phyloP scores from a whole-genome alignment of 2,329 filamentous ascomycete genomes.

The Microsporum audouinii region DNA sequence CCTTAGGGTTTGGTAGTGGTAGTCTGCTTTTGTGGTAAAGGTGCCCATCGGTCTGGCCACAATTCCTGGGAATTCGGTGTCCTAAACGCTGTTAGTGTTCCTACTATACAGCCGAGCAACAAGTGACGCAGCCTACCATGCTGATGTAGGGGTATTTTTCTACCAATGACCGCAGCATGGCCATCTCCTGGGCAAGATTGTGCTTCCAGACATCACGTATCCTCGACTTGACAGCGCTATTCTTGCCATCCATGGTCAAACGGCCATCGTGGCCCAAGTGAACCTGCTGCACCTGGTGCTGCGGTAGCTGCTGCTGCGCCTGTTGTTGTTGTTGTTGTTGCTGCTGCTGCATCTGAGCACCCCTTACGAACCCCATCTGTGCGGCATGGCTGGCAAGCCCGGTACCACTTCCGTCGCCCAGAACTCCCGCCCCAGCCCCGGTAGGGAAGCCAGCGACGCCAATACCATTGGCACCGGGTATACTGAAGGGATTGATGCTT shows the following conservation, averaged over 20 bases:
- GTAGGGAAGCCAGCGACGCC: conserved; percentile 47
- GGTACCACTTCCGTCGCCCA: conserved; percentile 43
- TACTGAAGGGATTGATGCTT: conserved; percentile 54
- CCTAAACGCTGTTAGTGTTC: conserved; percentile 42
- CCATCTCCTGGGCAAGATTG: conserved; percentile 87
- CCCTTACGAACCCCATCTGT: conserved; percentile 75
- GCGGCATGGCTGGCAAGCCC: conserved; percentile 79
- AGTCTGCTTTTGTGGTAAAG: conserved; percentile 90
- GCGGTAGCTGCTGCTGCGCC: conserved; percentile 40
- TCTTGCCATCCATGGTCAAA: conserved; percentile 44
- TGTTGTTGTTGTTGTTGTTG: conserved; percentile 45
- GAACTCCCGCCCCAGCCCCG: conserved; percentile 40
- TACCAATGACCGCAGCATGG: conserved; percentile 65
- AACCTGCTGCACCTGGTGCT: conserved; percentile 45
- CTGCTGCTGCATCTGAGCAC: conserved; percentile 53
- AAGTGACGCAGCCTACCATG: conserved; percentile 58
- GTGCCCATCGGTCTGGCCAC: conserved; percentile 90
- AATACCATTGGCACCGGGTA: conserved; percentile 45
- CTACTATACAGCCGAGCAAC: not conserved
- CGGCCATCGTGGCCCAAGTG: conserved; percentile 39
- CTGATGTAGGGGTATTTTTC: conserved; percentile 92
- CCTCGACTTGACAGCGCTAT: conserved; percentile 54
- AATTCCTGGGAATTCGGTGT: conserved; percentile 97
- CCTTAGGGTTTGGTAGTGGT: conserved; percentile 94
- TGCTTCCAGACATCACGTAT: conserved; percentile 96